Evolutionary conservation across 805 yeast species (phyloP), one percentile per base, ranked within the genome.

Genomic region (Metschnikowia arizonensis): DNA sequence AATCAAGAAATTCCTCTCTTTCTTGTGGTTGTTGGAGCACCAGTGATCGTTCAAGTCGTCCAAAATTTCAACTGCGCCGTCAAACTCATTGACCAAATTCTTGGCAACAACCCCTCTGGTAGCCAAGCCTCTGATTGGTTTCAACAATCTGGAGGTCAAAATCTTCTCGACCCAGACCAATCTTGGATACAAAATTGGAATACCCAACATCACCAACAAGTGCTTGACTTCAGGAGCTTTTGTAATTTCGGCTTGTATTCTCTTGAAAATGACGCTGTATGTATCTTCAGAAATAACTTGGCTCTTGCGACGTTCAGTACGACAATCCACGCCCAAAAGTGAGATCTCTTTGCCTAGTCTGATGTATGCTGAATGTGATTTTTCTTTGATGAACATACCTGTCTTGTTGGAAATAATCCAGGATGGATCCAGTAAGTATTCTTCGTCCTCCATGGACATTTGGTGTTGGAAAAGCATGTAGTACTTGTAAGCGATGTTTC

Each of bases 1-100:
- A 50, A 90, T 67, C 32, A 91, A 71, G 53, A 62, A 60, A 63
- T 91, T 91, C 49, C 99, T 77, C 66, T 91, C 99, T 40, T 65
- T 64, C 62, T 91, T 93, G 67, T 91, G 99, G 61, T 83, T 78
- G 48, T 75, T 75, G 3, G 96, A 83, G 63, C 97, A 89, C 99
- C 99, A 91, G 67, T 91, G 98, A 62, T 91, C 99, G 59, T 89
- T 83, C 64, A 93, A 73, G 62, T 91, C 98, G 60, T 93, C 98
- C 53, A 93, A 74, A 12, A 91, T 79, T 65, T 91, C 98, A 5
- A 91, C 82, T 33, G 85, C 80, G 1, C 97, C 97, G 61, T 90
- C 97, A 58, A 90, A 91, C 55, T 87, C 93, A 60, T 93, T 91
- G 21, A 88, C 88, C 28, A 91, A 65, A 0, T 96, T 95, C 48